Conservation (phyloP, 257 asterid species). For the Ehretia macrophylla region DNA sequence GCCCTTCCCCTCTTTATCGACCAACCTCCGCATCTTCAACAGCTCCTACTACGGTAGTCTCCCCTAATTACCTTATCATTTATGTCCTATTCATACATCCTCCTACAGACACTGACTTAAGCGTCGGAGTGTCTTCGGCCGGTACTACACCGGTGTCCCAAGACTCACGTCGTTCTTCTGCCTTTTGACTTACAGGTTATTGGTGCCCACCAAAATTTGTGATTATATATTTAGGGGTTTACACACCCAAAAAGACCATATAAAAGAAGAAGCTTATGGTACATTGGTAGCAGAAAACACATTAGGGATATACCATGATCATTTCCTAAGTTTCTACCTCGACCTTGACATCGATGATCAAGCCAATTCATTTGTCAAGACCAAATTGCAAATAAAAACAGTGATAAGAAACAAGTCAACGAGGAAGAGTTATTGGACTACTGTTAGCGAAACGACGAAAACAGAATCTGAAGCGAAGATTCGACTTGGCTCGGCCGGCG, state of each 20-base stretch:
- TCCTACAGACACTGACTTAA: too few relatives aligned
- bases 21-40: too few relatives aligned
- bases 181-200: too few relatives aligned
- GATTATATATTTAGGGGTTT: too few relatives aligned
- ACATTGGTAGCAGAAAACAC: constrained; percentile 52
- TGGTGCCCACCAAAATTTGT: too few relatives aligned
- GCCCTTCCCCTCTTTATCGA: too few relatives aligned
- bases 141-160: too few relatives aligned
- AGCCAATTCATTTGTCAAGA: constrained; percentile 49
- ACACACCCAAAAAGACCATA: constrained; percentile 19
- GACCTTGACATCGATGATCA: constrained; percentile 56
- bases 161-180: too few relatives aligned
- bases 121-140: too few relatives aligned
- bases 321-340: constrained; percentile 50
- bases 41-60: too few relatives aligned
- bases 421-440: constrained; percentile 52
- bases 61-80: too few relatives aligned
- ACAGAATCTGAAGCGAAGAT: constrained; percentile 46
- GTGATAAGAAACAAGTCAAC: constrained; percentile 13
- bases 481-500: constrained; percentile 20
- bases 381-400: constrained; percentile 26
- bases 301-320: constrained; percentile 59
- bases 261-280: constrained; percentile 31
- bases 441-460: constrained; percentile 23
- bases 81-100: too few relatives aligned